phyloP scores from a whole-genome alignment of 345 rosid species.

The Adansonia digitata region DNA sequence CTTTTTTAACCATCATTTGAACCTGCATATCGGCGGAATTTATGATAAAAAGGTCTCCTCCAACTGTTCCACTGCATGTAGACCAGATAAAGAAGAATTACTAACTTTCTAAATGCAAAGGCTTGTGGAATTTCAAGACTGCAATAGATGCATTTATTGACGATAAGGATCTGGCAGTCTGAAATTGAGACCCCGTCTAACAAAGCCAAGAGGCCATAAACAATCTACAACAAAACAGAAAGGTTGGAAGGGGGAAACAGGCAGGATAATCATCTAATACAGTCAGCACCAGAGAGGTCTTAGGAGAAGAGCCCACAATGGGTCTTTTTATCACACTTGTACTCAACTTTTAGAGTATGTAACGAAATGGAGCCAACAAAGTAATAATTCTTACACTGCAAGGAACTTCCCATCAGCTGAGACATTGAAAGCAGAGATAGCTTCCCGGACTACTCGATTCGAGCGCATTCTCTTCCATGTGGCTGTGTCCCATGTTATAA shows the following conservation, averaged over 20 bases:
- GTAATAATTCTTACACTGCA: conserved; percentile 47
- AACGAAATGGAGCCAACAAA: conserved; percentile 1
- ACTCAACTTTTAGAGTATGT: not conserved
- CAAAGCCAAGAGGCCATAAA: not conserved
- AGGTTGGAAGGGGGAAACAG: not conserved
- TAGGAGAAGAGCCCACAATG: not conserved
- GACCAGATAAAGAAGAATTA: conserved; percentile 6
- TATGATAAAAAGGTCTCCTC: conserved; percentile 63
- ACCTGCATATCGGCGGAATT: conserved; percentile 44
- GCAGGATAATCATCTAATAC: not conserved
- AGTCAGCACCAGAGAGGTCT: not conserved
- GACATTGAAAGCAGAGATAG: conserved; percentile 66
- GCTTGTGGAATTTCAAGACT: not conserved
- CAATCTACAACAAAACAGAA: not conserved
- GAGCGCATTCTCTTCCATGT: conserved; percentile 56
- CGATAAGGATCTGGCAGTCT: not conserved
- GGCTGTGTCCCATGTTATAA: conserved; percentile 67
- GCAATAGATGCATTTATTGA: not conserved
- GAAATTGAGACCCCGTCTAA: not conserved
- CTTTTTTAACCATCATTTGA: conserved; percentile 46
- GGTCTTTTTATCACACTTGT: not conserved
- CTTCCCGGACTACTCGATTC: conserved; percentile 46
- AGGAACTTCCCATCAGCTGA: conserved; percentile 78
- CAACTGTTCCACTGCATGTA: conserved; percentile 58
- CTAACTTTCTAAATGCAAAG: not conserved